phyloP scores from a whole-genome alignment of 1,139 yeast species.

The Pneumocystis murina region DNA sequence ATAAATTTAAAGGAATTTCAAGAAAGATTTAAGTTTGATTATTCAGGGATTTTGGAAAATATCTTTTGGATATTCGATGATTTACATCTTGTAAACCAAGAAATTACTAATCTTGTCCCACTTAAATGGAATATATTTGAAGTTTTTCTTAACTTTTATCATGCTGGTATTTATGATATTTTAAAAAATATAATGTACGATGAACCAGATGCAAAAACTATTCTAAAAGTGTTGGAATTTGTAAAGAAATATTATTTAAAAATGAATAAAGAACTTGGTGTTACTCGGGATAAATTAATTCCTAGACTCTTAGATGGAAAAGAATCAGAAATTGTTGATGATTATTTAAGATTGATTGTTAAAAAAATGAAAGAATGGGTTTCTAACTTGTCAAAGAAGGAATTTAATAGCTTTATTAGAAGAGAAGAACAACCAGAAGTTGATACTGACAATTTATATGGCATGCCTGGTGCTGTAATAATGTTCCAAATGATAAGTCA shows the following conservation, averaged over 20 bases:
- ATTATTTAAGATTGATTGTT: slow-evolving; percentile 55
- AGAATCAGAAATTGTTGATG: slow-evolving; percentile 48
- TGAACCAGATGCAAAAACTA: slow-evolving; percentile 42
- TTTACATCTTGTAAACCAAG: slow-evolving; percentile 45
- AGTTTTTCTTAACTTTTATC: slow-evolving; percentile 53
- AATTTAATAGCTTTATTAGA: slow-evolving; percentile 42
- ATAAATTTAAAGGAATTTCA: slow-evolving; percentile 38
- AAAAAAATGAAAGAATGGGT: slow-evolving; percentile 75
- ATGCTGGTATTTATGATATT: slow-evolving; percentile 46
- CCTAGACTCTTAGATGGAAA: slow-evolving; percentile 44
- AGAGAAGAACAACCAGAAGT: slow-evolving; percentile 61
- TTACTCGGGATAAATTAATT: slow-evolving; percentile 28
- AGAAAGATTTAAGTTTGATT: slow-evolving; percentile 41
- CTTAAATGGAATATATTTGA: slow-evolving; percentile 62
- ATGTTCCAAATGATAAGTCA: slow-evolving; percentile 75
- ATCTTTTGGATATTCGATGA: slow-evolving; percentile 80
- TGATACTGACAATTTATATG: slow-evolving; percentile 48
- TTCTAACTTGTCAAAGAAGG: slow-evolving; percentile 40
- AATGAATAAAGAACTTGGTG: slow-evolving; percentile 34
- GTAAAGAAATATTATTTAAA: slow-evolving; percentile 51
- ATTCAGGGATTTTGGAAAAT: slow-evolving; percentile 49
- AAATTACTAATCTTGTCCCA: slow-evolving; percentile 45
- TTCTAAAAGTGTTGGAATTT: slow-evolving; percentile 45
- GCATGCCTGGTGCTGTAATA: slow-evolving; percentile 51
- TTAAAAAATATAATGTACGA: slow-evolving; percentile 47